A percentile compares a stretch with the other conserved stretches of the same genome.
Evolutionary conservation across 2,329 filamentous ascomycete species (phyloP).

Genomic region (Triangularia setosa): DNA sequence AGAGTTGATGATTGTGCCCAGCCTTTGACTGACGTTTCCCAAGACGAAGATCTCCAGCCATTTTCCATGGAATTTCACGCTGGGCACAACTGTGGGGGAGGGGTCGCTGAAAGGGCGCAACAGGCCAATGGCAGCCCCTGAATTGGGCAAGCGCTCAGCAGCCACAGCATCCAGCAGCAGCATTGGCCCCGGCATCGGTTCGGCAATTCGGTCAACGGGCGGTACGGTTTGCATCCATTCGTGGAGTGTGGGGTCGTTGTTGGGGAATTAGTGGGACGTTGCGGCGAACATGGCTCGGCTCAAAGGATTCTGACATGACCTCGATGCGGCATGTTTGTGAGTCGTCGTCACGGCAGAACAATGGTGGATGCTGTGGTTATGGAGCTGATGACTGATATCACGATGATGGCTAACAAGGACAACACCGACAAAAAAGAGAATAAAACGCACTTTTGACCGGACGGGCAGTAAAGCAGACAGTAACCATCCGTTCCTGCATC

Average conservation of each 20-base stretch:
- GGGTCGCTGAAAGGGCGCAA: constrained; percentile 9
- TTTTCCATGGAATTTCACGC: background rate
- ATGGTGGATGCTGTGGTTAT: background rate
- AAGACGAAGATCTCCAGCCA: constrained; percentile 11
- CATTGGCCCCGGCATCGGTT: constrained; percentile 24
- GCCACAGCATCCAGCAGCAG: too few species aligned
- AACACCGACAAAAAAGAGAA: background rate
- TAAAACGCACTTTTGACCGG: background rate
- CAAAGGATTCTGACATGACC: constrained; percentile 1
- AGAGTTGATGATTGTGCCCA: background rate
- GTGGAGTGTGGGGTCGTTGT: background rate
- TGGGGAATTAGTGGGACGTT: background rate
- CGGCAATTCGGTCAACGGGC: constrained; percentile 48
- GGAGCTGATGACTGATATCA: background rate
- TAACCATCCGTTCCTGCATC: background rate
- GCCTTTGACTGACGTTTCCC: constrained; percentile 11
- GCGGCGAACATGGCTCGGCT: constrained; percentile 9
- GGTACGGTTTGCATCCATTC: constrained; percentile 19
- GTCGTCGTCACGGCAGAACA: background rate
- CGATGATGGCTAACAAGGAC: background rate
- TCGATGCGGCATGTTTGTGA: background rate
- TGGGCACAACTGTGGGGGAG: constrained; percentile 19
- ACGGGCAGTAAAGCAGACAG: background rate
- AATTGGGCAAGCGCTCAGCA: background rate
- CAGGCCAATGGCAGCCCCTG: constrained; percentile 10